A percentile compares a stretch with the other conserved stretches of the same genome.
Conservation (phyloP, 768 basidiomycete species). For the Panaeolus papilionaceus region DNA sequence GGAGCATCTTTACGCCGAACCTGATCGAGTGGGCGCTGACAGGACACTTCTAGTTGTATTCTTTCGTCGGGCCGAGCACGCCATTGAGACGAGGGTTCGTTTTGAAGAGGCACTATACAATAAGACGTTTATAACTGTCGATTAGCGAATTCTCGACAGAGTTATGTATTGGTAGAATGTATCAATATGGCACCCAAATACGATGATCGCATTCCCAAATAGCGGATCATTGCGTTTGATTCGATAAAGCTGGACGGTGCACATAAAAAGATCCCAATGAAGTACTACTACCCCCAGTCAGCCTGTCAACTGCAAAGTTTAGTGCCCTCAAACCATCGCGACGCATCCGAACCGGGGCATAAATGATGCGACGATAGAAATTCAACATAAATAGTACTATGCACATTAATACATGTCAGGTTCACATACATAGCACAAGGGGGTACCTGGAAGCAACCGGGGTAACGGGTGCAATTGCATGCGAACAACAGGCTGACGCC, state of each 20-base stretch:
- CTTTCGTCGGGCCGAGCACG: not conserved
- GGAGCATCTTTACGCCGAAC: not conserved
- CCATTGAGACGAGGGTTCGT: not conserved
- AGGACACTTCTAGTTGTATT: not conserved
- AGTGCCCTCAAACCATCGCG: not conserved
- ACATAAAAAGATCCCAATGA: not conserved
- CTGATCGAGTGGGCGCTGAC: conserved; percentile 5
- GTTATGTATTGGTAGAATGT: not conserved
- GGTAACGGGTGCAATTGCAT: conserved; percentile 11
- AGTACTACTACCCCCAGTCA: not conserved
- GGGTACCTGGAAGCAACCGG: conserved; percentile 2
- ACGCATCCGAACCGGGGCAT: not conserved
- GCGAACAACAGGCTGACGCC: conserved; percentile 14
- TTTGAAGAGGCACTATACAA: not conserved
- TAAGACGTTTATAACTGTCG: not conserved
- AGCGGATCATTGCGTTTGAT: not conserved
- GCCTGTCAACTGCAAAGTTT: not conserved
- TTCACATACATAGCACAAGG: conserved; percentile 1
- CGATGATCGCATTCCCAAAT: conserved; percentile 9
- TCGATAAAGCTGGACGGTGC: not conserved
- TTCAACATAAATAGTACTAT: not conserved
- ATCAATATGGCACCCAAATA: not conserved
- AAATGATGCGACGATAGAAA: not conserved
- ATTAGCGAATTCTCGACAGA: not conserved
- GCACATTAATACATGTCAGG: not conserved